A percentile compares a stretch with the other conserved stretches of the same genome.
Conservation (phyloP, 192 early-diverging fungal species). For the Podila verticillata region DNA sequence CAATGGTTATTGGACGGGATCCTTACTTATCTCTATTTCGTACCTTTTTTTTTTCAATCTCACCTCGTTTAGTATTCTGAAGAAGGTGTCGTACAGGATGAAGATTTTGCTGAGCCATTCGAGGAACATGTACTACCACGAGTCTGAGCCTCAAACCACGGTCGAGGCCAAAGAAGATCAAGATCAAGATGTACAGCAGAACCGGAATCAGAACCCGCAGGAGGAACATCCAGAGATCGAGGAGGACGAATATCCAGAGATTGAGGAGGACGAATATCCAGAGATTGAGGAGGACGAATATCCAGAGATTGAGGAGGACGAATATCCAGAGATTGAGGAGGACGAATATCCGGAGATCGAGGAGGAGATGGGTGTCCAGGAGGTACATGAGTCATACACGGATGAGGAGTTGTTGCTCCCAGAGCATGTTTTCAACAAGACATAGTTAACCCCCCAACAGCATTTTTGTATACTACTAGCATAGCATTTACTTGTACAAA, state of each 20-base stretch:
- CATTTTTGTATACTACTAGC: too few species aligned
- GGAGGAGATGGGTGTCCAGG: too few species aligned
- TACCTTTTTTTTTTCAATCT: background rate
- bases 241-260: background rate
- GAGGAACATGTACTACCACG: background rate
- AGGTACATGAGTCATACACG: too few species aligned
- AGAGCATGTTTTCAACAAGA: too few species aligned
- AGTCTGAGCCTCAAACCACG: background rate
- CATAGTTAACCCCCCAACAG: too few species aligned
- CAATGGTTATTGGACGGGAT: background rate
- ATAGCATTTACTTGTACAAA: too few species aligned
- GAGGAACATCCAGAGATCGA: background rate
- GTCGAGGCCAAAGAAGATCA: background rate
- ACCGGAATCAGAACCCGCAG: background rate
- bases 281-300: background rate
- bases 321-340: background rate
- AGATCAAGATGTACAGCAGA: background rate
- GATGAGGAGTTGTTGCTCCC: too few species aligned
- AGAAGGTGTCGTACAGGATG: conserved; percentile 29
- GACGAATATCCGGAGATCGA: background rate
- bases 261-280: too few species aligned
- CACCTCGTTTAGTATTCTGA: conserved; percentile 26
- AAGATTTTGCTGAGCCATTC: conserved; percentile 19
- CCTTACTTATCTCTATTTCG: background rate
- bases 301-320: background rate